phyloP scores from a whole-genome alignment of 257 asterid genomes.

The Phtheirospermum japonicum region DNA sequence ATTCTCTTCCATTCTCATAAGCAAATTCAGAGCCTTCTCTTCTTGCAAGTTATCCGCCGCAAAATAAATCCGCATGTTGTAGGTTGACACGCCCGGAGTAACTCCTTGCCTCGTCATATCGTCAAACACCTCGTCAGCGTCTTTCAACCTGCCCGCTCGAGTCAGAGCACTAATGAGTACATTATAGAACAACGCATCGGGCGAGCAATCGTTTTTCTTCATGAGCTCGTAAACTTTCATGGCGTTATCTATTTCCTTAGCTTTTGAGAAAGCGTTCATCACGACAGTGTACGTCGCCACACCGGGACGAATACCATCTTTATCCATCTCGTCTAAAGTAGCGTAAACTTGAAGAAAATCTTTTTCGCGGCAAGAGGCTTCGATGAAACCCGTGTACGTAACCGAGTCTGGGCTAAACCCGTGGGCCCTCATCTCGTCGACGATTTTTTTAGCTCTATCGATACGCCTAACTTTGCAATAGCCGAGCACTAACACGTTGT shows the following conservation, averaged over 20 bases:
- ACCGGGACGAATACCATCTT: slow-evolving; percentile 35
- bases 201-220: slow-evolving; percentile 53
- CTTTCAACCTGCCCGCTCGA: no score
- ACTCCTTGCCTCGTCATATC: no score
- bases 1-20: slow-evolving; percentile 63
- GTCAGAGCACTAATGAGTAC: no score
- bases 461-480: slow-evolving; percentile 76
- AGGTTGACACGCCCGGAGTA: slow-evolving; percentile 43
- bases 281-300: slow-evolving; percentile 62
- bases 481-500: slow-evolving; percentile 69
- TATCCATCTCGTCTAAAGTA: slow-evolving; percentile 36
- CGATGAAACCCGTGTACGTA: slow-evolving; percentile 65
- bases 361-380: slow-evolving; percentile 62
- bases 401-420: slow-evolving; percentile 56
- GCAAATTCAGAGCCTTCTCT: slow-evolving; percentile 72
- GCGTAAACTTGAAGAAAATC: slow-evolving; percentile 38
- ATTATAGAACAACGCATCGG: no score
- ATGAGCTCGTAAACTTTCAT: slow-evolving; percentile 59
- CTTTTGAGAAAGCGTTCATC: slow-evolving; percentile 57
- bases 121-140: no score
- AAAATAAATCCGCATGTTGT: slow-evolving; percentile 53
- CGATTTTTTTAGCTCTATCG: slow-evolving; percentile 50
- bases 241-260: slow-evolving; percentile 64
- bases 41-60: slow-evolving; percentile 53
- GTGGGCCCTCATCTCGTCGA: slow-evolving; percentile 53